Evolutionary conservation across 768 basidiomycete genomes (phyloP).

Genomic region (Saitozyma podzolica): DNA sequence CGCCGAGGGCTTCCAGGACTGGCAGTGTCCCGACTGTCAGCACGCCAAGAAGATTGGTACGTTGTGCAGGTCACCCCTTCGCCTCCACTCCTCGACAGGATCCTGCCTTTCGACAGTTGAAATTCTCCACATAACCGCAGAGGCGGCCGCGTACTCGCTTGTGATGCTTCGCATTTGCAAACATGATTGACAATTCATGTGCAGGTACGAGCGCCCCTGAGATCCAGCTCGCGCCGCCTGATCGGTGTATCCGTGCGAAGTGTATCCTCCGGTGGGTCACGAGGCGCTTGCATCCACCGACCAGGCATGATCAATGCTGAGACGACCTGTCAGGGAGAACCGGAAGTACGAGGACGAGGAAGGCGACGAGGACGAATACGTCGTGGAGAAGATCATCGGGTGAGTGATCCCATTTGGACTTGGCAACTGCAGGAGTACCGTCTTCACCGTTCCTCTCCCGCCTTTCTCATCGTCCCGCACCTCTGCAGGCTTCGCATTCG

Average conservation of each 20-base stretch:
- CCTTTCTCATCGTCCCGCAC: too few species aligned
- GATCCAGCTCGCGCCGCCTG: background rate
- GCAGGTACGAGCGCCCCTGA: too few species aligned
- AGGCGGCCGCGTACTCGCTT: background rate
- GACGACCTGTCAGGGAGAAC: background rate
- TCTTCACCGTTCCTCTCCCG: too few species aligned
- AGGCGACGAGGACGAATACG: background rate
- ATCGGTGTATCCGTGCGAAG: slow-evolving; percentile 4
- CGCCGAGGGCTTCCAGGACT: background rate
- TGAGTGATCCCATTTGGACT: background rate
- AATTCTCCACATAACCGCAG: background rate
- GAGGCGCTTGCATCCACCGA: background rate
- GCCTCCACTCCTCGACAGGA: too few species aligned
- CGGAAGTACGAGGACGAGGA: background rate
- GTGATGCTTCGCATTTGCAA: background rate
- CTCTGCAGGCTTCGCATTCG: too few species aligned
- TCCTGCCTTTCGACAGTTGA: background rate
- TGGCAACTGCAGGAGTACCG: too few species aligned
- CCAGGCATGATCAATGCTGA: too few species aligned
- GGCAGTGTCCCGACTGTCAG: slow-evolving; percentile 11
- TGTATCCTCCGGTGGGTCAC: slow-evolving; percentile 6
- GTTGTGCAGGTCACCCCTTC: background rate
- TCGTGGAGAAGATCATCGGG: slow-evolving; percentile 7
- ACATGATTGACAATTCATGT: too few species aligned
- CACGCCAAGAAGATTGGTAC: background rate